Base-by-base conservation (phyloP, 208 protist species). In the Leishmania lainsoni region DNA sequence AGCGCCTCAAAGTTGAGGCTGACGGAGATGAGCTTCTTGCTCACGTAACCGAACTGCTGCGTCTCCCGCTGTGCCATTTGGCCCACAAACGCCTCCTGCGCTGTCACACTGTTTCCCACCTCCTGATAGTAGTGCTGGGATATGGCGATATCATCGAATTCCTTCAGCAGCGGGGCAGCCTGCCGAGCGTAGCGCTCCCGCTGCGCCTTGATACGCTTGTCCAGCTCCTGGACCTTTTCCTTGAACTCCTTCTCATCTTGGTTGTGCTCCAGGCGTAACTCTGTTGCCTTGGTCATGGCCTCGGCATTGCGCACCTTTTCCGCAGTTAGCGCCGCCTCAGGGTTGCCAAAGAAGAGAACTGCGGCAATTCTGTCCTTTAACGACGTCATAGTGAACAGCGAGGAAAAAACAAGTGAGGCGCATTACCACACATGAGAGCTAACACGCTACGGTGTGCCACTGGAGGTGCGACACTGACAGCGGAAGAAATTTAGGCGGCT, bases 11-110 rank as follows among this genome's bases (percentile, higher is more conserved):
- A 91, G 76, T 95, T 91, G n/a, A 98, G 83, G 9, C 88, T 73
- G 22, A 96, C 90, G 3, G 93, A 96, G 5, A 96, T 93, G 20
- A 97, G 81, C 80, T 97, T 96, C 76, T 98, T 98, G 79, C 93
- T 94, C 39, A 92, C 78, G 83, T 96, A 98, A 17, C 93, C 95
- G 80, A 91, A 98, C 74, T 95, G 86, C 29, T 83, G 84, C 22
- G 91, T 73, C 80, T 98, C 93, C 16, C 89, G 85, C 70, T 95
- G 86, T 4, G 71, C 35, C 58, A 96, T 81, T 75, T 92, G 86
- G 58, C 90, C 81, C 29, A 90, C 84, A 26, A 94, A 86, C 35
- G 66, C 77, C 66, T 89, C 79, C 78, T 97, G 93, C 14, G 83
- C 85, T 1, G 80, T 49, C 20, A 92, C 83, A 45, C 75, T 84